These are phyloP conservation scores for Candida ipomoeae DNA, from an alignment of 805 yeast genomes.

Conservation along the genomic window DNA sequence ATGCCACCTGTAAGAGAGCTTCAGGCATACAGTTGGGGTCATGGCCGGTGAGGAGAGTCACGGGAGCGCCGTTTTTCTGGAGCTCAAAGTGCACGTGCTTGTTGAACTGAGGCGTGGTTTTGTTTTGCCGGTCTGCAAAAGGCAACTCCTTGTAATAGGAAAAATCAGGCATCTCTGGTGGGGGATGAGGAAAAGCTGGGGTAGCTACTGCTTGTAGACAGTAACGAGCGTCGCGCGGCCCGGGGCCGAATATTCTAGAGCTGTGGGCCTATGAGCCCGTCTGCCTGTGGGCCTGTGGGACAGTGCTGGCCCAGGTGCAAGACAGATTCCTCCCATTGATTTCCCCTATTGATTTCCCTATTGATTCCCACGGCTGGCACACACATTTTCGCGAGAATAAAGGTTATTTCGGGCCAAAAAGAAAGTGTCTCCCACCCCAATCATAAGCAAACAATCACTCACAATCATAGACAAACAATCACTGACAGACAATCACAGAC, in stretches of 20 bases:
- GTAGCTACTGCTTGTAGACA: neutral
- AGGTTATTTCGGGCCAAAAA: too few species aligned
- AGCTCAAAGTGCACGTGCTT: slow-evolving; percentile 38
- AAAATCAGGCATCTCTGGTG: neutral
- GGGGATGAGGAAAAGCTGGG: neutral
- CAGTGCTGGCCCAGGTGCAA: too few species aligned
- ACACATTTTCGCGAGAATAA: too few species aligned
- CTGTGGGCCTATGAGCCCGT: neutral
- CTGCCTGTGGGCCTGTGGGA: too few species aligned
- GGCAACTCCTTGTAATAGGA: slow-evolving; percentile 21
- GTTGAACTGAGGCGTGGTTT: slow-evolving; percentile 26
- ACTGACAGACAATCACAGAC: too few species aligned
- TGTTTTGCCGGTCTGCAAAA: slow-evolving; percentile 29
- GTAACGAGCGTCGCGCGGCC: neutral
- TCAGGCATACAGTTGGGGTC: slow-evolving; percentile 46
- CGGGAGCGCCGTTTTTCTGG: slow-evolving; percentile 38
- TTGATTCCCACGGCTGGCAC: too few species aligned
- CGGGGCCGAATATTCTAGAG: neutral
- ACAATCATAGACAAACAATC: too few species aligned
- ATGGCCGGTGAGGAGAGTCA: slow-evolving; percentile 61
- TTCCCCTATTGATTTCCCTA: too few species aligned
- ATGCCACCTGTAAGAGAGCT: slow-evolving; percentile 43
- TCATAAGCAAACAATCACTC: too few species aligned
- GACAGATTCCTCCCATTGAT: too few species aligned
- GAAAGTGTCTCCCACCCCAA: too few species aligned